Evolutionary conservation across 148 eudicot genomes (phyloP).

Genomic region (Vaccinium darrowii): DNA sequence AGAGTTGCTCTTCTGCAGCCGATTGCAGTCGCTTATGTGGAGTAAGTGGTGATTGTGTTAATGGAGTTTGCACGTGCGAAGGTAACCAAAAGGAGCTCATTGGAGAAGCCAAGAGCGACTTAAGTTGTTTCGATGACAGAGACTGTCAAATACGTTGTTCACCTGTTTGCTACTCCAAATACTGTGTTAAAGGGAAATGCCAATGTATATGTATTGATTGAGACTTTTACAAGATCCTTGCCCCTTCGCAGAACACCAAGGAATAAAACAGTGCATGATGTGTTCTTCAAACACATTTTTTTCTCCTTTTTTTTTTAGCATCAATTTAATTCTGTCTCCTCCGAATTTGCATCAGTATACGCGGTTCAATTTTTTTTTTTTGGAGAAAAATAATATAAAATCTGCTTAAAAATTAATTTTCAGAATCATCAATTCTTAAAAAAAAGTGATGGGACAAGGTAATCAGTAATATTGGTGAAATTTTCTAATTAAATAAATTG

Average conservation of each 20-base stretch:
- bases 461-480: too few relatives aligned
- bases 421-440: too few relatives aligned
- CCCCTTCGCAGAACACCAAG: background rate
- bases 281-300: too few relatives aligned
- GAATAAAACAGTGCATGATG: background rate
- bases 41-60: background rate
- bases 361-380: too few relatives aligned
- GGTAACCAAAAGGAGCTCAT: background rate
- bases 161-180: constrained; percentile 8
- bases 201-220: background rate
- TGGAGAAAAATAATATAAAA: too few relatives aligned
- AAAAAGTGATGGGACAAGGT: too few relatives aligned
- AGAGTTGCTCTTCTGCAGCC: background rate
- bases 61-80: background rate
- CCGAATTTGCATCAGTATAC: too few relatives aligned
- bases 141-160: background rate
- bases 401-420: too few relatives aligned
- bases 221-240: background rate
- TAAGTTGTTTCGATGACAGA: background rate
- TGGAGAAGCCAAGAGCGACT: background rate
- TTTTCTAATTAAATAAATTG: too few relatives aligned
- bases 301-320: too few relatives aligned
- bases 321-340: too few relatives aligned
- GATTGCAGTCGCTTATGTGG: background rate
- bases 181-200: background rate